Evolutionary conservation across 768 basidiomycete species (phyloP).

Genomic region (Tylopilus intermedius): DNA sequence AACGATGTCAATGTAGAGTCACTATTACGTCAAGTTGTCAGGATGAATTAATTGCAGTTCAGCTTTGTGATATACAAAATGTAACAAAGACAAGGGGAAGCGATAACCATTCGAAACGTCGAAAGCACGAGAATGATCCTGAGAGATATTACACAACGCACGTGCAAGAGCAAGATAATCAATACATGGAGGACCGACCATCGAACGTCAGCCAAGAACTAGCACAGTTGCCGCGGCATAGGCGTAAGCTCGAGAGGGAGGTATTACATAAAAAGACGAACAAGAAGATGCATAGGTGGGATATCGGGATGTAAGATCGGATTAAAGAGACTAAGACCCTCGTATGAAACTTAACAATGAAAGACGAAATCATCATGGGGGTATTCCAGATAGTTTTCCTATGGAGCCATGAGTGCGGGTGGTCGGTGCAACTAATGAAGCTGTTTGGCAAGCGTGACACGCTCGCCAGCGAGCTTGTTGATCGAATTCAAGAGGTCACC

Average conservation of each 20-base stretch:
- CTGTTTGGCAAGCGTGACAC: conserved; percentile 33
- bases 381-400: conserved; percentile 5
- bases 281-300: not conserved
- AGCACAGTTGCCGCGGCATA: conserved; percentile 4
- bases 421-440: conserved; percentile 30
- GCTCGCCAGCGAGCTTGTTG: conserved; percentile 71
- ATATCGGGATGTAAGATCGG: conserved; percentile 13
- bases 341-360: too few species aligned
- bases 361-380: not conserved
- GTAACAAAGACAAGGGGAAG: too few species aligned
- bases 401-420: conserved; percentile 29
- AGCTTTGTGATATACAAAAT: too few species aligned
- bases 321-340: not conserved
- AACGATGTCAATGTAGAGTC: too few species aligned
- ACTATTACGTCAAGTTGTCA: too few species aligned
- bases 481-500: conserved; percentile 79
- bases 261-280: conserved; percentile 14
- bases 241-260: not conserved
- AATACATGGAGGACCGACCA: not conserved
- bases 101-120: too few species aligned
- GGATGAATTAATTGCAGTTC: too few species aligned
- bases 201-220: not conserved
- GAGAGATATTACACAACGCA: too few species aligned
- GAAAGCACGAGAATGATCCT: too few species aligned
- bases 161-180: not conserved